Percentiles rank a stretch among this genome's conserved stretches.
Conservation (phyloP, 2,329 filamentous ascomycete genomes). For the Botrytis sinoallii region DNA sequence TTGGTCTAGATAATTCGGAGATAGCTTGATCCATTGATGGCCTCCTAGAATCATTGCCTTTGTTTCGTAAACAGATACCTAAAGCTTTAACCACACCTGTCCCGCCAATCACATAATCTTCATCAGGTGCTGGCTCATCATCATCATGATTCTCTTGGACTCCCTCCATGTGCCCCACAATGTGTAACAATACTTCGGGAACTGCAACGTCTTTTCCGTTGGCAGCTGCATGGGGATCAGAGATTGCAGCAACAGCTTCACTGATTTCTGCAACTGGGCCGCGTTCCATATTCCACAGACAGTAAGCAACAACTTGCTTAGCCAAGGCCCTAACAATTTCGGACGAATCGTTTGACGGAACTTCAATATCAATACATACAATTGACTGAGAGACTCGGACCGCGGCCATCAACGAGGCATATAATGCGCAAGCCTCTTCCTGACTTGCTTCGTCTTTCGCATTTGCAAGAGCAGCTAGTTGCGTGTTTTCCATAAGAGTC, state of each 20-base stretch:
- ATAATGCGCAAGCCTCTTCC: conserved; percentile 91
- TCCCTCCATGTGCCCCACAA: conserved; percentile 68
- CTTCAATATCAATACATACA: conserved; percentile 87
- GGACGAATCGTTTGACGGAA: conserved; percentile 75
- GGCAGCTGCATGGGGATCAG: conserved; percentile 40
- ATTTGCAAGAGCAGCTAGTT: conserved; percentile 66
- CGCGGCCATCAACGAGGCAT: conserved; percentile 86
- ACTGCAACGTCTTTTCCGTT: conserved; percentile 55
- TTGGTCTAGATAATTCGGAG: conserved; percentile 28
- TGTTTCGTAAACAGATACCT: conserved; percentile 83
- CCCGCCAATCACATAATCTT: conserved; percentile 94
- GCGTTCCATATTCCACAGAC: conserved; percentile 83
- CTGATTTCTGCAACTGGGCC: conserved; percentile 64
- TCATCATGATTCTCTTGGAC: conserved; percentile 52
- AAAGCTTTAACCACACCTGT: conserved; percentile 94
- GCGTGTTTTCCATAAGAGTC: conserved; percentile 78
- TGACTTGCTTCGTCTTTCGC: conserved; percentile 76
- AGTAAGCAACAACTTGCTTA: conserved; percentile 93
- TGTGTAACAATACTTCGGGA: conserved; percentile 80
- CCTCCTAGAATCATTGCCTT: conserved; percentile 60
- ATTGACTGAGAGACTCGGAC: conserved; percentile 79
- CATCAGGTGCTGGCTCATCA: conserved; percentile 71
- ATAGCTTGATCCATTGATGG: conserved; percentile 31
- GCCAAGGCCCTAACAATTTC: conserved; percentile 90
- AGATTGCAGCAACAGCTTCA: conserved; percentile 39